Base-by-base conservation (phyloP, 208 protist genomes). In the Leishmania arabica region DNA sequence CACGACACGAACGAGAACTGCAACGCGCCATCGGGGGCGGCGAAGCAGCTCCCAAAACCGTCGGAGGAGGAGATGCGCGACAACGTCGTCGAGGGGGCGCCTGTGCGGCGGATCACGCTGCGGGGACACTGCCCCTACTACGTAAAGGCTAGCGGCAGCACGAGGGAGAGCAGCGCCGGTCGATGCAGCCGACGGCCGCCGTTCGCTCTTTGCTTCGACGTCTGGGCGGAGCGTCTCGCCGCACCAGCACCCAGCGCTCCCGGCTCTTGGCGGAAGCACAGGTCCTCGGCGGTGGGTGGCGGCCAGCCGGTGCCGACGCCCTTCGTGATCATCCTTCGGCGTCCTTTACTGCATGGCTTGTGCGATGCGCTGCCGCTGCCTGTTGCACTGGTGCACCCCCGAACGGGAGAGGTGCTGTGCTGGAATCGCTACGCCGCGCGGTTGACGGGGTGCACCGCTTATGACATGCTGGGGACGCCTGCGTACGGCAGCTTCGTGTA, bases 301-400 rank as follows among this genome's bases (percentile, higher is more conserved):
- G 40, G 21, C 24, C 75, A 3, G 62, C 54, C 19, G 69, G 66
- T 68, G 47, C 15, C 60, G 5, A 17, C 80, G 2, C 78, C 79
- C 0, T 49, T 75, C 7, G 69, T 78, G 17, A 71, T 84, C 42
- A 68, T 97, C 17, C 84, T 95, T 5, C 87, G 89, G 15, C 90
- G 89, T 13, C 94, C 94, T 5, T 80, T 86, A 11, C 79, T 95
- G 45, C 92, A 97, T 82, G 89, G 84, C 21, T 42, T 86, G 60
- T 86, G 88, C 47, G 92, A 97, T 62, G 82, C 84, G 40, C 82
- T 93, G 66, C 90, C 90, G 69, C 75, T 95, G 7, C 88, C 94
- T 11, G 71, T 89, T 24, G 87, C 89, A 31, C 77, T 97, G 15
- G 86, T 95, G 7, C 89, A 96, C 79, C 92, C 91, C 9, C 34